Evolutionary conservation across 345 rosid species (phyloP).

Genomic region (Streptanthus diversifolius): DNA sequence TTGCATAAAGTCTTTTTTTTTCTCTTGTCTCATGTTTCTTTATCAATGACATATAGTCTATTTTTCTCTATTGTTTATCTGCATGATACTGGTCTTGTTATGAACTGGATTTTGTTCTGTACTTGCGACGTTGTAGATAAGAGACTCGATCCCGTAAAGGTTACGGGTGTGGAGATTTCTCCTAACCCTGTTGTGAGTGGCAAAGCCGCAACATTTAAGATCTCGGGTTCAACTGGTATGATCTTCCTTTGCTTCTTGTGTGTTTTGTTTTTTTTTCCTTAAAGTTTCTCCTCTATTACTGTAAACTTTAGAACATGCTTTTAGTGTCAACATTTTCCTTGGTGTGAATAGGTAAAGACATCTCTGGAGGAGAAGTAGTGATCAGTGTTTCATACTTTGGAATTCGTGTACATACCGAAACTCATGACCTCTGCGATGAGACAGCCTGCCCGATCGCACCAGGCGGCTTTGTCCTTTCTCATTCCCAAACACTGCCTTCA

Average conservation of each 20-base stretch:
- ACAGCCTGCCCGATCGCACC: slow-evolving; percentile 47
- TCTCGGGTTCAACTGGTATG: slow-evolving; percentile 56
- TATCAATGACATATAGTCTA: neutral
- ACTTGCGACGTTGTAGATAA: slow-evolving; percentile 39
- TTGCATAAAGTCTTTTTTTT: too few relatives aligned
- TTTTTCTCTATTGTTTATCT: neutral
- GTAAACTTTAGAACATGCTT: neutral
- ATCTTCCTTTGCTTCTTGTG: neutral
- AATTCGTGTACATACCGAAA: slow-evolving; percentile 50
- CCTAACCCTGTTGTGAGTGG: slow-evolving; percentile 59
- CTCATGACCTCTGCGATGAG: slow-evolving; percentile 57
- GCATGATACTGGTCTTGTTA: neutral
- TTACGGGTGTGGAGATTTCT: slow-evolving; percentile 38
- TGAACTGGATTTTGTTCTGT: neutral
- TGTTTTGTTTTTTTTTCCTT: neutral
- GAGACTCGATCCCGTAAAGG: slow-evolving; percentile 41
- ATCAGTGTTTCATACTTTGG: slow-evolving; percentile 48
- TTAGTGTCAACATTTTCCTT: neutral
- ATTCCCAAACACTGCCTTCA: slow-evolving; percentile 53
- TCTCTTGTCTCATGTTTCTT: neutral
- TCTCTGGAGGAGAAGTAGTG: slow-evolving; percentile 52
- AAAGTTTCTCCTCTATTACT: neutral
- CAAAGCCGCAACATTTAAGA: slow-evolving; percentile 48
- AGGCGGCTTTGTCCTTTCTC: slow-evolving; percentile 62
- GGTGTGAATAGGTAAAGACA: slow-evolving; percentile 35